Evolutionary conservation across 768 basidiomycete genomes (phyloP).

Genomic region (Tulasnella sp.): DNA sequence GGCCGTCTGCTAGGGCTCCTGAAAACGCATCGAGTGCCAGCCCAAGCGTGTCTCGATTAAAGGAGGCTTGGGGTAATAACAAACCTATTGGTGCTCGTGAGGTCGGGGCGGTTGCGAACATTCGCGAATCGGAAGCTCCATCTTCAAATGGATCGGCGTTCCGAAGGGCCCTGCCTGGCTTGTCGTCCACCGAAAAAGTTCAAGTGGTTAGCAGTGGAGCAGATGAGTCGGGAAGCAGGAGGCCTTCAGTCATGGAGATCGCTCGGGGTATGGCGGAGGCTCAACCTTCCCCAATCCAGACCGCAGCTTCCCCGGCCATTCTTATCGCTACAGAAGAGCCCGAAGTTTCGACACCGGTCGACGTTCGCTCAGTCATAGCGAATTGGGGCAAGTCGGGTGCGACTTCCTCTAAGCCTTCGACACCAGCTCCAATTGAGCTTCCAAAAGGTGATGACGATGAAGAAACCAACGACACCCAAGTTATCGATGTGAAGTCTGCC

Average conservation of each 20-base stretch:
- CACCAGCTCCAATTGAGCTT: background rate
- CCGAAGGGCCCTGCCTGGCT: conserved; percentile 4
- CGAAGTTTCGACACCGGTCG: conserved; percentile 19
- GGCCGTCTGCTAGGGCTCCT: background rate
- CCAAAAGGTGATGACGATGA: background rate
- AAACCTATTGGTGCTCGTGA: conserved; percentile 1
- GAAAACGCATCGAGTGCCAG: background rate
- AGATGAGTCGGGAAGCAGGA: background rate
- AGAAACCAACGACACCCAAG: background rate
- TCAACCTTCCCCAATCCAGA: conserved; percentile 21
- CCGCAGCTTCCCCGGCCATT: background rate
- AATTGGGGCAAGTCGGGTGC: conserved; percentile 20
- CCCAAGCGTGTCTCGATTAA: background rate
- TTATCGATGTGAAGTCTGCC: conserved; percentile 7
- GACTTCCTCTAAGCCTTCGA: background rate
- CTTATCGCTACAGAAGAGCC: conserved; percentile 1
- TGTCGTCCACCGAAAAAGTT: background rate
- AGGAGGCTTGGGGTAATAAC: conserved; percentile 5
- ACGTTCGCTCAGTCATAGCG: conserved; percentile 22
- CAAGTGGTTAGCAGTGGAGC: background rate
- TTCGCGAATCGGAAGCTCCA: background rate
- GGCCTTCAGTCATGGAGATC: conserved; percentile 62
- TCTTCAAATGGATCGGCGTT: background rate
- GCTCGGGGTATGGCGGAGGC: conserved; percentile 50
- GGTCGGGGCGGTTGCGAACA: background rate